A percentile compares a stretch with the other conserved stretches of the same genome.
Evolutionary conservation across 78 protist species (phyloP).

Genomic region (Dictyostelium purpureum): DNA sequence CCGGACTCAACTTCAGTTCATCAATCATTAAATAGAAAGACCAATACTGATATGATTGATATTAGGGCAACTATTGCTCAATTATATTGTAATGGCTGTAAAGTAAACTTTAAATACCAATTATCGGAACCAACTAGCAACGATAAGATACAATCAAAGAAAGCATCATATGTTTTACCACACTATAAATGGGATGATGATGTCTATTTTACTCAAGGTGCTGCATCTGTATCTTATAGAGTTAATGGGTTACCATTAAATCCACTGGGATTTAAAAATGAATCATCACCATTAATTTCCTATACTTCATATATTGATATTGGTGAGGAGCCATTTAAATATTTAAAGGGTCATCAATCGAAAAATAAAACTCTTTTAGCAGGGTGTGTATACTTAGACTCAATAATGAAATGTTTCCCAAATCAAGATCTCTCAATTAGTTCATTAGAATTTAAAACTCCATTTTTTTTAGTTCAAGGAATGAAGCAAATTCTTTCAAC

Average conservation of each 20-base stretch:
- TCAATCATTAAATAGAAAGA: conserved; percentile 12
- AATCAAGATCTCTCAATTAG: background rate
- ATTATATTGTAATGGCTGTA: background rate
- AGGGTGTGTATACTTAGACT: conserved; percentile 35
- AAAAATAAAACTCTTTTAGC: conserved; percentile 8
- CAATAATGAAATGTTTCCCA: background rate
- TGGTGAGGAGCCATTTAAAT: conserved; percentile 1
- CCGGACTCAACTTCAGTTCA: background rate
- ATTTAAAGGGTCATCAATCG: conserved; percentile 33
- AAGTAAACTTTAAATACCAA: background rate
- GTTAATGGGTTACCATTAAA: background rate
- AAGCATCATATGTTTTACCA: background rate
- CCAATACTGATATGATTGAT: background rate
- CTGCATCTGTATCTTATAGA: background rate
- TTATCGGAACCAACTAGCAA: background rate
- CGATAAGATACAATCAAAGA: background rate
- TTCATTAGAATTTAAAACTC: conserved; percentile 18
- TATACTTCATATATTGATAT: conserved; percentile 7
- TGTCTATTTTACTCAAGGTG: background rate
- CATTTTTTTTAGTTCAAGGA: conserved; percentile 7
- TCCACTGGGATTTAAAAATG: background rate
- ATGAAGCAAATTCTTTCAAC: background rate
- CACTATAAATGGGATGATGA: conserved; percentile 26
- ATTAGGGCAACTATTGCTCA: background rate
- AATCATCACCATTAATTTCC: background rate